Conservation (phyloP, 495 filamentous ascomycete genomes). For the Margaritispora aquatica region DNA sequence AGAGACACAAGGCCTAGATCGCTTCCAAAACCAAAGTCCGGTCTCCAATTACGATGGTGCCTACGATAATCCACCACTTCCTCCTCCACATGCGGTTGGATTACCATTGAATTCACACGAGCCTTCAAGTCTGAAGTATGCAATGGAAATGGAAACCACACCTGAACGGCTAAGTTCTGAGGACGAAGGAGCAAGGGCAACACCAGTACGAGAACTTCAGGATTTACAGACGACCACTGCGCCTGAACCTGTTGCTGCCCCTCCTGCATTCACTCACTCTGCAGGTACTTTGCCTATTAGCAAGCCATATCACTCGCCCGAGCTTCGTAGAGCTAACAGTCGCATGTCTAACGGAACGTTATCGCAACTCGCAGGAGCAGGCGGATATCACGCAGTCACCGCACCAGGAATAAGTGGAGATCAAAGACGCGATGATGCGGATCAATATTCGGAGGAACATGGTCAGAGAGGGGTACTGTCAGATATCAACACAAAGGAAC, state of each 20-base stretch:
- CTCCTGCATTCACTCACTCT: conserved; percentile 69
- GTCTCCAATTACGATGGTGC: conserved; percentile 26
- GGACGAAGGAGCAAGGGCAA: conserved; percentile 37
- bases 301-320: conserved; percentile 64
- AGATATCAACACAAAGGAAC: conserved; percentile 37
- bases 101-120: conserved; percentile 3
- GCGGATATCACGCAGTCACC: conserved; percentile 32
- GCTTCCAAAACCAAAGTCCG: conserved; percentile 30
- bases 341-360: conserved; percentile 78
- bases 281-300: conserved; percentile 60
- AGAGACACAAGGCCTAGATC: conserved; percentile 37
- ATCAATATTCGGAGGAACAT: conserved; percentile 22
- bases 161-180: conserved; percentile 54
- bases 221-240: conserved; percentile 51
- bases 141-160: conserved; percentile 23
- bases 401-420: conserved; percentile 28
- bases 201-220: conserved; percentile 37
- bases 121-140: conserved; percentile 10
- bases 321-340: conserved; percentile 69
- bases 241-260: conserved; percentile 65
- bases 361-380: conserved; percentile 64
- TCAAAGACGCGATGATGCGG: conserved; percentile 21
- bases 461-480: conserved; percentile 40
- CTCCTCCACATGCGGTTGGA: conserved; percentile 26
- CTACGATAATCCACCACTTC: conserved; percentile 27